phyloP scores from a whole-genome alignment of 768 basidiomycete species.

The Lactifluus echinatus region DNA sequence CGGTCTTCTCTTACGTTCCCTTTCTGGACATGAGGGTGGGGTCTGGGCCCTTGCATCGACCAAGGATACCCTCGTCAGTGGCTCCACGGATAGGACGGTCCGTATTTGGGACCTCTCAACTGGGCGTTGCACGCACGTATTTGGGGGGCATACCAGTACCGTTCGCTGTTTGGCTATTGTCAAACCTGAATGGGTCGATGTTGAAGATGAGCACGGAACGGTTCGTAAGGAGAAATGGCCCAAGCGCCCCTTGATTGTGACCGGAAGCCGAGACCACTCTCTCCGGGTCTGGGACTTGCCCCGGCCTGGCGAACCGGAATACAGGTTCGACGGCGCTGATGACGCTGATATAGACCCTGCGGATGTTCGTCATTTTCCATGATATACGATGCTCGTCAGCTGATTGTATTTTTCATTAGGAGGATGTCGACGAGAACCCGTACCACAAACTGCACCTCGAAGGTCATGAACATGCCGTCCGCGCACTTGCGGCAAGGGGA shows the following conservation, averaged over 20 bases:
- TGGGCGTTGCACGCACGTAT: conserved; percentile 82
- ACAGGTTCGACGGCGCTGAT: conserved; percentile 55
- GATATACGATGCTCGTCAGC: not conserved
- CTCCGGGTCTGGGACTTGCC: conserved; percentile 63
- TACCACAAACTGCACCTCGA: conserved; percentile 79
- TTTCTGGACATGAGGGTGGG: conserved; percentile 90
- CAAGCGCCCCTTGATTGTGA: conserved; percentile 62
- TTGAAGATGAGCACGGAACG: conserved; percentile 53
- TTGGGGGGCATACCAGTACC: conserved; percentile 93
- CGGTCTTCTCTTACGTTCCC: conserved; percentile 61
- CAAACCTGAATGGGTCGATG: conserved; percentile 80
- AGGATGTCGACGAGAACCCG: conserved; percentile 75
- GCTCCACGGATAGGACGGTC: conserved; percentile 89
- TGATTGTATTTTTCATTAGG: conserved; percentile 26
- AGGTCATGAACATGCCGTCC: conserved; percentile 88
- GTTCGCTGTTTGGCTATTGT: conserved; percentile 95
- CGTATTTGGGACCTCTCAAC: conserved; percentile 82
- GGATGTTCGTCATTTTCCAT: conserved; percentile 28
- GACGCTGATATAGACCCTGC: conserved; percentile 52
- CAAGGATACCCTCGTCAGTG: conserved; percentile 83
- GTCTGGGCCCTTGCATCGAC: conserved; percentile 94
- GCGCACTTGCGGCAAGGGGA: conserved; percentile 86
- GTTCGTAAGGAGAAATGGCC: conserved; percentile 65
- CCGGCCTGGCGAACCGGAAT: conserved; percentile 64
- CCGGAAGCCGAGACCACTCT: conserved; percentile 61